phyloP scores from a whole-genome alignment of 2,329 filamentous ascomycete genomes.

The Aspergillus sergii region DNA sequence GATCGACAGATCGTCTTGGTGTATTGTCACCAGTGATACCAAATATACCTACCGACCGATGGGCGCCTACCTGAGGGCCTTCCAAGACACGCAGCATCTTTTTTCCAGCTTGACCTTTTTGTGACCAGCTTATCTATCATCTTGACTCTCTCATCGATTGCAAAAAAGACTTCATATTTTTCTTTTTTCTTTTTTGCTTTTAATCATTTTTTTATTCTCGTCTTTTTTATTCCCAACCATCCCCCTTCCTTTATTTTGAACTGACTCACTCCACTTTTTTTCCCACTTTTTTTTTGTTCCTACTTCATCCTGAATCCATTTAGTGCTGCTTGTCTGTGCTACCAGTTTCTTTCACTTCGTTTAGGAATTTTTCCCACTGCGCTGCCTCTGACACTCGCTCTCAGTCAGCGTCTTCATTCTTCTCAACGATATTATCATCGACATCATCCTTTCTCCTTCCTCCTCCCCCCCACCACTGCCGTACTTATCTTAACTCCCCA shows the following conservation, averaged over 20 bases:
- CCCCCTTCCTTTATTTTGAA: constrained; percentile 17
- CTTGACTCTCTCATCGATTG: constrained; percentile 9
- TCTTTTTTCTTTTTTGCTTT: constrained; percentile 17
- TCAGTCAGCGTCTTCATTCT: constrained; percentile 1
- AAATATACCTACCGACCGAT: not conserved
- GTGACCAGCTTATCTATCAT: constrained; percentile 20
- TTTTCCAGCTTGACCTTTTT: constrained; percentile 21
- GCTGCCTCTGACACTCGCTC: constrained; percentile 1
- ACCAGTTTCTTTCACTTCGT: constrained; percentile 15
- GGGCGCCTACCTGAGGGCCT: not conserved
- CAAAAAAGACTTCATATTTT: constrained; percentile 21
- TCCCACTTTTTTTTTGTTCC: constrained; percentile 6
- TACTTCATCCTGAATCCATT: not conserved
- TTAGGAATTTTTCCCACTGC: constrained; percentile 9
- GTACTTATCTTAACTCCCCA: constrained; percentile 16
- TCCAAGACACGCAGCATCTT: constrained; percentile 26
- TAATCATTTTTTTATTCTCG: constrained; percentile 22
- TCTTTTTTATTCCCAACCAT: constrained; percentile 21
- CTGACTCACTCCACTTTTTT: not conserved
- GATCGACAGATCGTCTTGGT: constrained; percentile 24
- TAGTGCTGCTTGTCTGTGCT: constrained; percentile 9
- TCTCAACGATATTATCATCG: constrained; percentile 1
- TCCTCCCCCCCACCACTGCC: not conserved
- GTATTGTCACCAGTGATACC: constrained; percentile 20
- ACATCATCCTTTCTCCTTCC: not conserved